Percentiles rank a stretch among this genome's conserved stretches.
Evolutionary conservation across 2,329 filamentous ascomycete genomes (phyloP).

Genomic region (Aspergillus bombycis): DNA sequence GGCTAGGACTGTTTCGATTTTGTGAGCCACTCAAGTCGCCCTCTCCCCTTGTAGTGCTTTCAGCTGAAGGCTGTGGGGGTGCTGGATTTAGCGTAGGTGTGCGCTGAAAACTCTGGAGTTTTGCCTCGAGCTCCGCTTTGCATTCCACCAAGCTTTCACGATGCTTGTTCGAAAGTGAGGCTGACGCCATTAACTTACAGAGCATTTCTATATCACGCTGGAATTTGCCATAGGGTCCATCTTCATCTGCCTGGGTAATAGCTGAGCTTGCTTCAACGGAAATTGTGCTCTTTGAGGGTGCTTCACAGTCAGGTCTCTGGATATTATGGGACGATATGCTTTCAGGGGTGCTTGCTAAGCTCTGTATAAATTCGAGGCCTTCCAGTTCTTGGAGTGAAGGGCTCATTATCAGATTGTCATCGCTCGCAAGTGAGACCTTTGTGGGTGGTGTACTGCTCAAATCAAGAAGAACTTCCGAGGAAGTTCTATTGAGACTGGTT

Average conservation of each 20-base stretch:
- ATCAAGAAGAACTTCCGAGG: conserved; percentile 24
- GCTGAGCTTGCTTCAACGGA: neutral
- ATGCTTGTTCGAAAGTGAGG: conserved; percentile 14
- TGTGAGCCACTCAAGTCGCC: neutral
- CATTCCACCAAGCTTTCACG: conserved; percentile 18
- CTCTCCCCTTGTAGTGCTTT: neutral
- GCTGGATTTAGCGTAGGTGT: neutral
- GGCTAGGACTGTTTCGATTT: neutral
- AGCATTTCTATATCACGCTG: conserved; percentile 24
- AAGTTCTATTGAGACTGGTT: no score
- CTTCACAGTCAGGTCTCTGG: conserved; percentile 4
- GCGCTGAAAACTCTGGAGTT: conserved; percentile 11
- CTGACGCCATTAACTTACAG: conserved; percentile 22
- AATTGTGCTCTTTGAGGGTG: neutral
- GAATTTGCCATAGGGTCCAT: conserved; percentile 2
- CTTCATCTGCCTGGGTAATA: neutral
- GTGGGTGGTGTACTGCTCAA: conserved; percentile 20
- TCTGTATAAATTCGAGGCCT: conserved; percentile 25
- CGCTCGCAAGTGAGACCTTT: neutral
- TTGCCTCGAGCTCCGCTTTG: conserved; percentile 19
- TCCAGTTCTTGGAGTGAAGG: conserved; percentile 24
- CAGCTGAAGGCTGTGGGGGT: neutral
- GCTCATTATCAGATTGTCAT: conserved; percentile 11
- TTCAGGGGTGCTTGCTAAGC: neutral
- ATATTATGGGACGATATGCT: neutral